Percentiles rank a stretch among this genome's conserved stretches.
phyloP scores from a whole-genome alignment of 2,329 filamentous ascomycete genomes.

The Neonectria neomacrospora region DNA sequence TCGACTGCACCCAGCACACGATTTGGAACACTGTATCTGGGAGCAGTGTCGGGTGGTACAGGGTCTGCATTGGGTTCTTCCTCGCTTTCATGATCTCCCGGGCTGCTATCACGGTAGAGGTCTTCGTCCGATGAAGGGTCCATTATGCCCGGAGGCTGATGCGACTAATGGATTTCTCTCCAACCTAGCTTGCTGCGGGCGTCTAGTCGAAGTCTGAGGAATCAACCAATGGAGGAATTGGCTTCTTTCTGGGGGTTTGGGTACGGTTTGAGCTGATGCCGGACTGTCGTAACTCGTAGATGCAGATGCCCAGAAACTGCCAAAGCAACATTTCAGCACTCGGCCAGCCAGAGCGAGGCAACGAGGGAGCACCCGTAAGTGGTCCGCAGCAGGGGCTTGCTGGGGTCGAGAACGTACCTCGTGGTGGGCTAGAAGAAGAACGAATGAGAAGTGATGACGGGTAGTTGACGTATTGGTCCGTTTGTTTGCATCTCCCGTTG shows the following conservation, averaged over 20 bases:
- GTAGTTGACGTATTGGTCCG: background rate
- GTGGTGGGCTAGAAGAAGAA: background rate
- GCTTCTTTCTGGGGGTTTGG: background rate
- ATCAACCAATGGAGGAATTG: background rate
- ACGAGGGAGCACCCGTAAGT: background rate
- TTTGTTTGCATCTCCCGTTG: background rate
- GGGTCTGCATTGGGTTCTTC: conserved; percentile 7
- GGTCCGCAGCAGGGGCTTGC: background rate
- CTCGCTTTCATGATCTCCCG: conserved; percentile 27
- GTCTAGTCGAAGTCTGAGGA: background rate
- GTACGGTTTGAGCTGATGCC: background rate
- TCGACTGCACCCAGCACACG: conserved; percentile 55
- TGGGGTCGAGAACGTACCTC: background rate
- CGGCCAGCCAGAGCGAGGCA: no score
- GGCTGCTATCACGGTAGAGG: conserved; percentile 33
- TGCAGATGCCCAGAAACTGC: background rate
- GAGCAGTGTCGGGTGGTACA: conserved; percentile 41
- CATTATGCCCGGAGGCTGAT: background rate
- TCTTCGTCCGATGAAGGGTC: conserved; percentile 32
- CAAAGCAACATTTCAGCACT: background rate
- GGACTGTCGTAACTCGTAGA: background rate
- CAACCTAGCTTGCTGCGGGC: background rate
- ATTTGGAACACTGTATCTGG: conserved; percentile 50
- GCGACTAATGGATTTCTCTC: background rate
- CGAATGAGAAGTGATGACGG: background rate